phyloP scores from a whole-genome alignment of 345 rosid genomes.

The Eucalyptus victrix region DNA sequence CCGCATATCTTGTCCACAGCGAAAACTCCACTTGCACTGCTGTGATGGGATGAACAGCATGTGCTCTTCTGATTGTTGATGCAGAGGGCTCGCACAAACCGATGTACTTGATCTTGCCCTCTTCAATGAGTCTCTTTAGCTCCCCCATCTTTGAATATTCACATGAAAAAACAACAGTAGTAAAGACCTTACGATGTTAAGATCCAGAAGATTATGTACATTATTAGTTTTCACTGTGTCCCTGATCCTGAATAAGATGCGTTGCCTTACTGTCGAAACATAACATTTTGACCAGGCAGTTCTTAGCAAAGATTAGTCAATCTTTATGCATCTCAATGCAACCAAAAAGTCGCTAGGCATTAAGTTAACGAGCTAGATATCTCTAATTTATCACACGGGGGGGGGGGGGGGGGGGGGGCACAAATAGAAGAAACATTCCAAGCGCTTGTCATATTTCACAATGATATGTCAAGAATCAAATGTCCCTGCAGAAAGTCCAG shows the following conservation, averaged over 20 bases:
- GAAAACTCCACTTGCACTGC: constrained; percentile 79
- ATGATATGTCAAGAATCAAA: background rate
- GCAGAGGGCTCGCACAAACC: constrained; percentile 73
- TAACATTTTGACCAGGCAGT: too few species aligned
- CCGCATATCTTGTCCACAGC: constrained; percentile 66
- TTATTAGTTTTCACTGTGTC: too few species aligned
- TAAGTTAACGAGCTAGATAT: background rate
- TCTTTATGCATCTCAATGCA: background rate
- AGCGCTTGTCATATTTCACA: background rate
- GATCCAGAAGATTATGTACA: too few species aligned
- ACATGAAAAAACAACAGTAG: background rate
- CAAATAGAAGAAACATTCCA: background rate
- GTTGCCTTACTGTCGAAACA: too few species aligned
- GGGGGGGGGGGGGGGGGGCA: too few species aligned
- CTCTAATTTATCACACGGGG: too few species aligned
- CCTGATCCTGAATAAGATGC: too few species aligned
- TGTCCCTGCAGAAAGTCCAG: background rate
- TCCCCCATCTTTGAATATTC: constrained; percentile 23
- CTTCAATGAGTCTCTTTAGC: constrained; percentile 57
- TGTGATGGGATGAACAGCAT: constrained; percentile 64
- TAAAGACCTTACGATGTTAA: too few species aligned
- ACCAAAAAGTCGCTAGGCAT: background rate
- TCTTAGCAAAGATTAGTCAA: background rate
- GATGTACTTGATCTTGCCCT: constrained; percentile 59
- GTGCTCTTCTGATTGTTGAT: constrained; percentile 72